phyloP scores from a whole-genome alignment of 371 early-diverging fungal species.

The Aphelidium insulamus region DNA sequence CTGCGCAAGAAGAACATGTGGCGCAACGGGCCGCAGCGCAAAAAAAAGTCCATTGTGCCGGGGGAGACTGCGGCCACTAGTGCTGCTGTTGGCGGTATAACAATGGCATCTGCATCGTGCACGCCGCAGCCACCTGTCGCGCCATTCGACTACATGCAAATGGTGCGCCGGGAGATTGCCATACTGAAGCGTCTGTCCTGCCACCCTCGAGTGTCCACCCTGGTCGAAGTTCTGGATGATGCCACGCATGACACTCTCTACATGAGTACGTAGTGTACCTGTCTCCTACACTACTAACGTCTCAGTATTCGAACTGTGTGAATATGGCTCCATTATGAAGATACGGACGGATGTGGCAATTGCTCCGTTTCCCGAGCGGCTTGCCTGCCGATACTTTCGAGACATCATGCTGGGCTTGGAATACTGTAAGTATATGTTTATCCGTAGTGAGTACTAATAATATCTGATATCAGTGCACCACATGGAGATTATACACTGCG shows the following conservation, averaged over 20 bases:
- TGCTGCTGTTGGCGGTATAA: not conserved
- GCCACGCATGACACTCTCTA: conserved; percentile 24
- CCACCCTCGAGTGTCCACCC: conserved; percentile 23
- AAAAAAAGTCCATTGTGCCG: no score
- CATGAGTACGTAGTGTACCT: conserved; percentile 13
- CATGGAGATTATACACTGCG: conserved; percentile 23
- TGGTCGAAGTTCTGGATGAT: conserved; percentile 30
- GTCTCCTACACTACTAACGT: not conserved
- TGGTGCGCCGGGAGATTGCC: conserved; percentile 21
- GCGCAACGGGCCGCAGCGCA: not conserved
- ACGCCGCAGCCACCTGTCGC: not conserved
- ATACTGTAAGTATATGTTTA: conserved; percentile 13
- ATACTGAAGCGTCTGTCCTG: conserved; percentile 22
- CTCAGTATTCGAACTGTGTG: conserved; percentile 30
- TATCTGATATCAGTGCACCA: conserved; percentile 13
- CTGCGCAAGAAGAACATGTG: conserved; percentile 18
- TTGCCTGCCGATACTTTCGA: conserved; percentile 20
- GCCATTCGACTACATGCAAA: conserved; percentile 8
- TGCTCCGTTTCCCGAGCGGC: conserved; percentile 13
- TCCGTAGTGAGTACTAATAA: not conserved
- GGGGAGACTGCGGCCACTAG: not conserved
- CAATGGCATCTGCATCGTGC: no score
- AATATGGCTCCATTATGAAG: conserved; percentile 23
- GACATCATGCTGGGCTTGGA: conserved; percentile 26
- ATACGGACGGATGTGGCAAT: conserved; percentile 9